Conservation (phyloP, 1,284 basidiomycete species). For the Rhodofomes roseus region DNA sequence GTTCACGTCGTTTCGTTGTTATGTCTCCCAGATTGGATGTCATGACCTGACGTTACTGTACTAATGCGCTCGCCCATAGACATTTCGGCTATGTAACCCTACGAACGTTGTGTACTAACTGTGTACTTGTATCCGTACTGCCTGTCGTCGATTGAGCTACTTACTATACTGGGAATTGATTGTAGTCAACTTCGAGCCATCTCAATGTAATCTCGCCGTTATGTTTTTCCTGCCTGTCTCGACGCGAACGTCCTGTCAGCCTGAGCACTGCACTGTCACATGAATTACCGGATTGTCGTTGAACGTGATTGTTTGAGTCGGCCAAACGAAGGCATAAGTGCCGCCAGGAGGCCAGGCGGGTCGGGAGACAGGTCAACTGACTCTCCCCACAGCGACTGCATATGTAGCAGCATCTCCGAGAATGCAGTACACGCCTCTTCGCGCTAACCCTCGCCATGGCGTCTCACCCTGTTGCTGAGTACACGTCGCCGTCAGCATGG, state of each 20-base stretch:
- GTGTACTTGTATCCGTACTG: conserved; percentile 1
- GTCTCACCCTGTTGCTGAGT: conserved; percentile 64
- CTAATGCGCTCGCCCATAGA: neutral
- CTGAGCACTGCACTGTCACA: no score
- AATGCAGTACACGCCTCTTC: conserved; percentile 2
- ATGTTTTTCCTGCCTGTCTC: neutral
- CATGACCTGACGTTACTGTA: neutral
- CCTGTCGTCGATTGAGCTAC: neutral
- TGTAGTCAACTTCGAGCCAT: neutral
- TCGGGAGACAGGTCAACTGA: conserved; percentile 7
- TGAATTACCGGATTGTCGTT: neutral
- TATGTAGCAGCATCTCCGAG: conserved; percentile 1
- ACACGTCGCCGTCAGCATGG: conserved; percentile 81
- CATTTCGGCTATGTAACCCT: neutral
- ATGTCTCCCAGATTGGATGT: neutral
- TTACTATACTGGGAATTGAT: neutral
- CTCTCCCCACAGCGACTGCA: neutral
- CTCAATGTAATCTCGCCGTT: neutral
- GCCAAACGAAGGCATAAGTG: neutral
- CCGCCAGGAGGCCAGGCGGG: neutral
- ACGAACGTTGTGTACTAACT: neutral
- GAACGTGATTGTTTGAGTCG: neutral
- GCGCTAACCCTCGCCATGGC: conserved; percentile 35
- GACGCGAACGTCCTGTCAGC: neutral
- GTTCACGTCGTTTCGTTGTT: neutral